Evolutionary conservation across 331 rosid genomes (phyloP), one percentile per base, ranked within the genome.

Genomic region (Malus hybrid): DNA sequence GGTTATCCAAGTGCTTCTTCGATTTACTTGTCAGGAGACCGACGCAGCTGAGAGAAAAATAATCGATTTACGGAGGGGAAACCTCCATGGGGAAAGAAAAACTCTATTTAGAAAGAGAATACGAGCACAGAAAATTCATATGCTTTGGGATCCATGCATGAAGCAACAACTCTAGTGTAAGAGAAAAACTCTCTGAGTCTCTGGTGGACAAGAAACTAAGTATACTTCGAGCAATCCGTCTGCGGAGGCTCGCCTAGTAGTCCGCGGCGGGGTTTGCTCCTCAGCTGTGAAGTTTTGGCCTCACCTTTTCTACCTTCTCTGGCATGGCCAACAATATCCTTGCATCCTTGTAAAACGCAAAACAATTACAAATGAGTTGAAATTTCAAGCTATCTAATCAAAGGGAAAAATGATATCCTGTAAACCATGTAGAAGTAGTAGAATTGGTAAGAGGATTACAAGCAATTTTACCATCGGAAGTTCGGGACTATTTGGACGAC

Each of bases 381-480:
- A 67, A 28, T n/a, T 42, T 20, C 32, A 39, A 20, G 56, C 34
- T 20, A 39, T 42, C 20, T 22, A 22, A 72, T 72, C 56, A 57
- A 22, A 39, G 65, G 15, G 42, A 14, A 11, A 34, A 14, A 19
- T 36, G 11, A 12, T 28, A 12, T 28, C 5, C 14, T 36, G 67
- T 55, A 67, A 31, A 39, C 46, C 46, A 39, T 39, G 46, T 39
- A 39, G 13, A 39, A 39, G 46, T 10, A 10, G 13, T 39, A 39
- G 46, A 65, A 65, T 33, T 32, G 27, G 46, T 22, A 14, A 24
- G 65, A 22, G 64, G 28, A 18, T 57, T 11, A 15, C n/a, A 60
- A 20, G 48, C 14, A 66, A 64, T 52, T 39, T 62, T 72, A 67
- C 81, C 76, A 62, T 63, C 42, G 54, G 61, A 74, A 67, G 69